Base-by-base conservation (phyloP, 2,329 filamentous ascomycete genomes). In the Trichophaea hybrida region DNA sequence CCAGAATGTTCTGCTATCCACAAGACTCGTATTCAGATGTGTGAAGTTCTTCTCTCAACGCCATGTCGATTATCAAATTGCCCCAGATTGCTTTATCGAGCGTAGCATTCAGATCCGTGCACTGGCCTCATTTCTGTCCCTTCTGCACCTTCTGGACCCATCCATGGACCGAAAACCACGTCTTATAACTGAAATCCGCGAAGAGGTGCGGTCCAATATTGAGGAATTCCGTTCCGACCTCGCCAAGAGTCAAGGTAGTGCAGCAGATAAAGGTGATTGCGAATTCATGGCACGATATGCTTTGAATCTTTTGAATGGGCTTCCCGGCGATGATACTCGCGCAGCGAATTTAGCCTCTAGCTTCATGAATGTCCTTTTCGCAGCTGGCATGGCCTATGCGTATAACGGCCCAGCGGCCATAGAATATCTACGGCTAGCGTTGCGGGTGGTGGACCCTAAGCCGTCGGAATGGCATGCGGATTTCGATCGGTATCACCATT, bases 81-180 rank as follows among this genome's bases (percentile, higher is more conserved):
- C 51, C 13, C 51, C 51, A 17, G 51, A 54, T 33, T 54, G 51
- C 34, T 54, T 54, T 33, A 54, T 54, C 24, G 51, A 54, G 51
- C 51, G 51, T 13, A 13, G 24, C 4, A 54, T 54, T 33, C 51
- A 54, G 35, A 13, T 54, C 7, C 51, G 51, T 10, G 51, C 51
- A n/a, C 34, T 54, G 12, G 51, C n/a, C 10, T 54, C 51, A 15
- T n/a, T 33, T 13, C 51, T 54, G 24, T 35, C 31, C 34, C 51
- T 54, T n/a, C 51, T 54, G 32, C 24, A 33, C n/a, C 34, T 54
- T 10, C n/a, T 54, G 32, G n/a, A 35, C n/a, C 12, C 51, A 35
- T 15, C 24, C 31, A 8, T 6, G 13, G 35, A 13, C 13, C 24
- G 10, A 24, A 35, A 35, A 13, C 51, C 51, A 12, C 10, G 10